Evolutionary conservation across 495 filamentous ascomycete species (phyloP).

Genomic region (Usnea hakonensis): DNA sequence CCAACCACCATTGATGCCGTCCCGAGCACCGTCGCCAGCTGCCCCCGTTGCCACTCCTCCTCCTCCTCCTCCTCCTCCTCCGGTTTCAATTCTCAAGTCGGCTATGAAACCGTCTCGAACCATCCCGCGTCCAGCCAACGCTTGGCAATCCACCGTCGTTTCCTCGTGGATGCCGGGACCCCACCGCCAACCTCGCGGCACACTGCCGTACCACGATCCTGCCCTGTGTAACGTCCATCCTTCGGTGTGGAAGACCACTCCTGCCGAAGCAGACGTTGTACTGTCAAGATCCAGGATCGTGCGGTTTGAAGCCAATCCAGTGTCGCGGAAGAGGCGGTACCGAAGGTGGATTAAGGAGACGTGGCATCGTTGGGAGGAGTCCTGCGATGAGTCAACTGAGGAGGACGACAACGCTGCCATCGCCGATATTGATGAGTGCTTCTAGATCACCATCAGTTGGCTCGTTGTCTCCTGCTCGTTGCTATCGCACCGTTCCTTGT

Average conservation of each 20-base stretch:
- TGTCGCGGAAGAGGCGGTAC: neutral
- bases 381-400: neutral
- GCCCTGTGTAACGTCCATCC: neutral
- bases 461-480: neutral
- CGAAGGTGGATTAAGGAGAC: neutral
- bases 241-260: neutral
- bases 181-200: neutral
- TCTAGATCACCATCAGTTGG: neutral
- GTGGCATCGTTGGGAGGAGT: neutral
- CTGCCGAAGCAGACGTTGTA: conserved; percentile 2
- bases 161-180: neutral
- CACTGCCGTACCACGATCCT: neutral
- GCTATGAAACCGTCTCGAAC: neutral
- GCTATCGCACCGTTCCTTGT: neutral
- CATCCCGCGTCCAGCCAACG: neutral
- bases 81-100: neutral
- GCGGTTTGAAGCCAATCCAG: neutral
- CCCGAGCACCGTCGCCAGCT: too few species aligned
- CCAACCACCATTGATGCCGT: too few species aligned
- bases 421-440: conserved; percentile 1
- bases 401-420: neutral
- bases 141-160: neutral
- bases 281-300: neutral
- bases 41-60: too few species aligned
- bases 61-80: too few species aligned